Conservation (phyloP, 179 eudicot species). For the Amaranthus tricolor region DNA sequence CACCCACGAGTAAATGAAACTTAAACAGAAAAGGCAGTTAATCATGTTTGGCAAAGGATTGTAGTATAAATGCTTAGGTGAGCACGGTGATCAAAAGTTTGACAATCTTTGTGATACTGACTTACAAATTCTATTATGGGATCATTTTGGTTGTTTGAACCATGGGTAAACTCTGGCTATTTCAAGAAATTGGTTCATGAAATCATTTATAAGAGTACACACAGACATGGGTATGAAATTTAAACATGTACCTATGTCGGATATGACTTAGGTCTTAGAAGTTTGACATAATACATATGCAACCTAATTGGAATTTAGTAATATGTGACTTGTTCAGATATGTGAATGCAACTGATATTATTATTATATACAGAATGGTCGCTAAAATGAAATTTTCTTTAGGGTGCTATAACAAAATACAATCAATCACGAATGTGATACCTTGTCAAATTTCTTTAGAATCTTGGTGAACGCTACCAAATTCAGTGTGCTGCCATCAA, state of each 20-base stretch:
- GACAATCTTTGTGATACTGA: background rate
- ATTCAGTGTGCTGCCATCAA: conserved; percentile 74
- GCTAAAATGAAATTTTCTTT: too few relatives aligned
- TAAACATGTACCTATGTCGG: too few relatives aligned
- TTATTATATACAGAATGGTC: background rate
- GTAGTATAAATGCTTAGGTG: conserved; percentile 7
- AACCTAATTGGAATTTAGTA: background rate
- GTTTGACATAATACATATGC: conserved; percentile 5
- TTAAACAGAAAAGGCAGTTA: background rate
- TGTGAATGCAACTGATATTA: conserved; percentile 7
- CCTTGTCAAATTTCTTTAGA: conserved; percentile 95
- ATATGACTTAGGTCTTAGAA: too few relatives aligned
- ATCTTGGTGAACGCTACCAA: conserved; percentile 90
- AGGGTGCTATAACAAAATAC: background rate
- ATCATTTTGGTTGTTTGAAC: too few relatives aligned
- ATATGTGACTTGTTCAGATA: conserved; percentile 1
- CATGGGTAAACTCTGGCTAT: too few relatives aligned
- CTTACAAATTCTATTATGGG: background rate
- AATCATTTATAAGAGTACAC: too few relatives aligned
- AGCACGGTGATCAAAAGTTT: background rate
- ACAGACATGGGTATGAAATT: too few relatives aligned
- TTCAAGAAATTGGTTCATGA: too few relatives aligned
- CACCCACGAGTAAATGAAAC: background rate
- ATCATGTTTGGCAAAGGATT: background rate
- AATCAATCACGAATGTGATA: conserved; percentile 24